Evolutionary conservation across 2,329 filamentous ascomycete species (phyloP), one percentile per base, ranked within the genome.

Genomic region (Nigrospora sphaerica): DNA sequence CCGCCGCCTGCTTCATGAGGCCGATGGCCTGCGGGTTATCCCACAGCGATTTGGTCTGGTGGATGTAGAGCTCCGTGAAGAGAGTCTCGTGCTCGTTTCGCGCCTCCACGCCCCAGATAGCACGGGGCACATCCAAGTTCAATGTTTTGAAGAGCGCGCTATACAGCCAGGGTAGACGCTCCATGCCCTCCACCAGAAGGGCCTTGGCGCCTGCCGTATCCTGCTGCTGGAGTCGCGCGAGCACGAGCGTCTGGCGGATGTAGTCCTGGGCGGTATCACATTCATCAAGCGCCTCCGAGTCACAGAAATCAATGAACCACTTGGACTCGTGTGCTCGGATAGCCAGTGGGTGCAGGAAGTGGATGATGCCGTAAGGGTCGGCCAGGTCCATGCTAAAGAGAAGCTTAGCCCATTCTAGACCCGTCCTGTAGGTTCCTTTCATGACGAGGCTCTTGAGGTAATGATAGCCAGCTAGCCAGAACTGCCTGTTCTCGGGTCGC

Each of bases 351-450:
- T 96, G 92, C 42, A 95, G 80, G 52, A 89, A 77, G 46, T 95
- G 78, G 49, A 83, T 77, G 59, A 95, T 80, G 40, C 81, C 87
- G 58, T 95, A 96, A 0, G 90, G 90, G 60, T 98, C 93, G 4
- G 74, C 70, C 41, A 82, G 81, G 54, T 90, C 81, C 48, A 97
- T 67, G 48, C 83, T 80, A 31, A 95, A 74, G 11, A 96, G 72
- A 6, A 97, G 69, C 67, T 93, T 95, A 7, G 88, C 80, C 91
- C 93, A 98, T 65, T 97, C 93, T 41, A 95, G 81, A 0, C 90
- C 89, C 1, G 93, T 97, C 40, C 90, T 79, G 74, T 89, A 95
- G 1, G 92, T 96, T n/a, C 91, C 90, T 56, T 95, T 92, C 67
- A 89, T 83, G 14, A 89, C 77, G 18, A 98, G 73, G 54, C 88